A percentile compares a stretch with the other conserved stretches of the same genome.
Conservation (phyloP, 805 yeast species). For the Candida cerambycidarum region DNA sequence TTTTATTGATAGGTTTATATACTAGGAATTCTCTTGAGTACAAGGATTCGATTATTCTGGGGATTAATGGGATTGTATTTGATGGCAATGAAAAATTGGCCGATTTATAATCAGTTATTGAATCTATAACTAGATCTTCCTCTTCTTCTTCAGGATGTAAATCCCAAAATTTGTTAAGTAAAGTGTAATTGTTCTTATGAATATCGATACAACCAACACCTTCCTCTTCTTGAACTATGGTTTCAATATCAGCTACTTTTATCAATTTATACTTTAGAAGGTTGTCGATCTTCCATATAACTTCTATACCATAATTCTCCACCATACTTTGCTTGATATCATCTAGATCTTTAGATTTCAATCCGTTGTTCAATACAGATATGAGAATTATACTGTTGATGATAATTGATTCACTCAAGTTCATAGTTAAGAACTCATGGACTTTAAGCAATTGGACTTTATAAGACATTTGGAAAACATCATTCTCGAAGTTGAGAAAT, state of each 20-base stretch:
- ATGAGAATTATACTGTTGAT: slow-evolving; percentile 57
- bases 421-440: slow-evolving; percentile 39
- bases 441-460: slow-evolving; percentile 27
- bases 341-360: slow-evolving; percentile 62
- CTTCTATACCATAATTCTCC: slow-evolving; percentile 63
- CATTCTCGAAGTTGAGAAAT: slow-evolving; percentile 66
- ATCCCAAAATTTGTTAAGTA: slow-evolving; percentile 45
- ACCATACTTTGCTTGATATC: slow-evolving; percentile 53
- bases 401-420: slow-evolving; percentile 41
- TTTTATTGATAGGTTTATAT: slow-evolving; percentile 39
- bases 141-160: slow-evolving; percentile 44
- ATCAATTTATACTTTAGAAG: slow-evolving; percentile 51
- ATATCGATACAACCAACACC: slow-evolving; percentile 34
- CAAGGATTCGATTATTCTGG: slow-evolving; percentile 69
- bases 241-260: slow-evolving; percentile 26
- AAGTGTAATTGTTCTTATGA: slow-evolving; percentile 34
- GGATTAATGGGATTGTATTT: slow-evolving; percentile 67
- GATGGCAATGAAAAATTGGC: slow-evolving; percentile 76
- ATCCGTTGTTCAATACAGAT: slow-evolving; percentile 65
- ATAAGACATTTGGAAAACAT: slow-evolving; percentile 50
- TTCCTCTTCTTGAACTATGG: slow-evolving; percentile 19
- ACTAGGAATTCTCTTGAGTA: slow-evolving; percentile 53
- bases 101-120: slow-evolving; percentile 34
- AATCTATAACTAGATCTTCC: slow-evolving; percentile 11
- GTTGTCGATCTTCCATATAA: slow-evolving; percentile 46